Base-by-base conservation (phyloP, 169 alveolate species). In the Neospora caninum region DNA sequence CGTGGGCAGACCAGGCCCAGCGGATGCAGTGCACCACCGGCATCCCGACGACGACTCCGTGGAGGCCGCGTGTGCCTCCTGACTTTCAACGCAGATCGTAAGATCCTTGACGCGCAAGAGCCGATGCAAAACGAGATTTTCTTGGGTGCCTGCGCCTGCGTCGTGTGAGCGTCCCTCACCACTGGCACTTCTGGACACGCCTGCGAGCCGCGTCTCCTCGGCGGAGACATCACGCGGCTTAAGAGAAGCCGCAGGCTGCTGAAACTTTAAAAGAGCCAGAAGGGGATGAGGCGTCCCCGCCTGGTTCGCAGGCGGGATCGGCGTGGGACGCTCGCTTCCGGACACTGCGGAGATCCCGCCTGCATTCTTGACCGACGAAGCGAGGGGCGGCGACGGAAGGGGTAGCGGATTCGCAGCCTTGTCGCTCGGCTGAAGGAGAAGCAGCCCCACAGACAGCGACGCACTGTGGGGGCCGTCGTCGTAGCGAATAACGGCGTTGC, bases 381-480 rank as follows among this genome's bases (percentile, higher is more conserved):
- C 7, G 73, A 49, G 58, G 58, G 34, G 31, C 4, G 73, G n/a
- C 31, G 31, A 16, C 34, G n/a, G 31, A 64, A 64, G 73, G 7
- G 73, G 73, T 27, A 64, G 73, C 7, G n/a, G 25, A 64, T 27
- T 64, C 73, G 73, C 34, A 25, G 39, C n/a, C 42, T 78, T 78
- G 39, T 78, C 86, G 39, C 86, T 20, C 49, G 86, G 86, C 45
- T n/a, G 49, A n/a, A 78, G 86, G 29, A 78, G 45, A 25, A 78
- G 86, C 39, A 29, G 13, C 43, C 86, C 86, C 29, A 78, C 27
- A 78, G 86, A 78, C 29, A 78, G 31, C 22, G 86, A 78, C 43
- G 86, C 86, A 16, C 49, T 78, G 45, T 78, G 86, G 1, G 86
- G 86, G 22, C 86, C 86, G 45, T 78, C 86, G 31, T 78, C 39